Conservation (phyloP, 2,329 filamentous ascomycete genomes). For the Torrubiella hemipterigena region DNA sequence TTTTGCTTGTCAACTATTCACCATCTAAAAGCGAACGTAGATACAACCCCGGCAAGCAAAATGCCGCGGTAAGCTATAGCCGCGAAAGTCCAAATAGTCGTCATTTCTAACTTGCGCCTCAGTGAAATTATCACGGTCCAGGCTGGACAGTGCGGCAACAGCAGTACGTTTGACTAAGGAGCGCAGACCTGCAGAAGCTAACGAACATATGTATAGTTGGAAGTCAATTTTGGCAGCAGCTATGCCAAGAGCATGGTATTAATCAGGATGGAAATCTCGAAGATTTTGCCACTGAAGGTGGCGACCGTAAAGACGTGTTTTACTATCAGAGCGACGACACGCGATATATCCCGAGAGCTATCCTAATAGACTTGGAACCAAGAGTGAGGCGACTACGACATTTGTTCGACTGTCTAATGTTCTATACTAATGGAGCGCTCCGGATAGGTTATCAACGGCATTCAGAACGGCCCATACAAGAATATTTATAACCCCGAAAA, state of each 20-base stretch:
- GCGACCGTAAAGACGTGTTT: slow-evolving; percentile 97
- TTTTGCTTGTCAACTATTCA: no score
- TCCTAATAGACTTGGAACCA: slow-evolving; percentile 89
- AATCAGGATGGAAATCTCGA: slow-evolving; percentile 94
- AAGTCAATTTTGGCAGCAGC: slow-evolving; percentile 97
- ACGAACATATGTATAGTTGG: slow-evolving; percentile 61
- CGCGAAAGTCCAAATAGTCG: neutral
- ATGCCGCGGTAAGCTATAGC: slow-evolving; percentile 14
- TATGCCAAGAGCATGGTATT: slow-evolving; percentile 96
- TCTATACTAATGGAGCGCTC: neutral
- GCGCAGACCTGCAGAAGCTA: neutral
- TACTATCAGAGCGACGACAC: slow-evolving; percentile 99
- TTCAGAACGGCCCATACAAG: slow-evolving; percentile 86
- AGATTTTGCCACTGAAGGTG: slow-evolving; percentile 94
- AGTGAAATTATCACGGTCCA: slow-evolving; percentile 99
- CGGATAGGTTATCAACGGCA: slow-evolving; percentile 66
- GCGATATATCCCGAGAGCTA: slow-evolving; percentile 91
- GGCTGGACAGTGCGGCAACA: slow-evolving; percentile 98
- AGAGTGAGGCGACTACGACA: slow-evolving; percentile 40
- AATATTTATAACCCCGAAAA: slow-evolving; percentile 99
- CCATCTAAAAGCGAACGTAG: no score
- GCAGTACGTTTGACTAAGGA: slow-evolving; percentile 55
- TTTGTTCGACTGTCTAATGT: neutral
- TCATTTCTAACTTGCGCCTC: slow-evolving; percentile 5
- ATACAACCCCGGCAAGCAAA: slow-evolving; percentile 6